Base-by-base conservation (phyloP, 768 basidiomycete species). In the Panaeolus papilionaceus region DNA sequence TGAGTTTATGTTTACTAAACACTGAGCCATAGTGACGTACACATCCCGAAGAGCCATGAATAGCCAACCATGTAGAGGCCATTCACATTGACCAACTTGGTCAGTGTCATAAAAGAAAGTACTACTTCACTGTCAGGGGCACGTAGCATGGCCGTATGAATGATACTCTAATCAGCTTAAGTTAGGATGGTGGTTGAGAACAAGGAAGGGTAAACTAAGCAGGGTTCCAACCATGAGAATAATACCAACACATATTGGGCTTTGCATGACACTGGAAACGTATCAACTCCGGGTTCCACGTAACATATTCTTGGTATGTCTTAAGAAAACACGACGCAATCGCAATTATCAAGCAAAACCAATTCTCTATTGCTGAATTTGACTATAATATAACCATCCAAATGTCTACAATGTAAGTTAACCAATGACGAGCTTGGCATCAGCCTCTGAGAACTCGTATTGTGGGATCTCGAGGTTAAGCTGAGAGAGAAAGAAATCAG, bases 381-480 rank as follows among this genome's bases (percentile, higher is more conserved):
- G 64, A 71, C 69, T 70, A 68, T 67, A 23, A 54, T 61, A 62
- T 62, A 65, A 65, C 49, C 54, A 58, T 58, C 54, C 54, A 58
- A 58, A 58, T 58, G 20, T 72, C 71, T 72, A 73, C 65, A 44
- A 66, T 68, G 39, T 51, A 44, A 72, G 75, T 77, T 85, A 98
- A 84, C 96, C 96, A 77, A 98, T 87, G 76, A 95, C 75, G 69
- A 98, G 82, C 82, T 97, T 97, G 74, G 86, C 88, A 69, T 96
- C 94, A 51, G 81, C 92, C 39, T 96, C 95, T 74, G 89, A 92
- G 86, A 98, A 91, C 71, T 92, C 90, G 78, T 98, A 91, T 64
- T 85, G 85, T 68, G 96, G 96, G 67, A 99, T 86, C 79, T 99
- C 97, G 70, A 99, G 87, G 83, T 99, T 99, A 73, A 96, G 88